Conservation (phyloP, 2,329 filamentous ascomycete species). For the Aureobasidium subglaciale region DNA sequence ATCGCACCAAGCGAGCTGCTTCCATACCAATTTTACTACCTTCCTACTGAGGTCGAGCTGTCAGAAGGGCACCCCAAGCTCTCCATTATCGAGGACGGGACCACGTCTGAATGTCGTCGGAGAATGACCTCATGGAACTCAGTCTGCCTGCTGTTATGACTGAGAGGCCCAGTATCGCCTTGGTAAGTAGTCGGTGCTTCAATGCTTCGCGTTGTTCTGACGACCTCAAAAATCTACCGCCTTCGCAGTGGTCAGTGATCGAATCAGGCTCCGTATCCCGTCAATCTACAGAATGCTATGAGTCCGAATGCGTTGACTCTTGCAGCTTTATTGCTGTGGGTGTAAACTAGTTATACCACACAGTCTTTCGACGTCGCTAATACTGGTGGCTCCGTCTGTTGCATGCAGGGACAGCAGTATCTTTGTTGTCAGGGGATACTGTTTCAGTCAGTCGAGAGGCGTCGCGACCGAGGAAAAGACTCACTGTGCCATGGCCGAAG, state of each 20-base stretch:
- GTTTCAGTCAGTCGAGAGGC: neutral
- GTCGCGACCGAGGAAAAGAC: neutral
- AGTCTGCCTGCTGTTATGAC: too few species aligned
- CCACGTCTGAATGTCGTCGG: too few species aligned
- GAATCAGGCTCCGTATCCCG: neutral
- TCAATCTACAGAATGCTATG: constrained; percentile 2
- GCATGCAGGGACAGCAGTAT: neutral
- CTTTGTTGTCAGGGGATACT: constrained; percentile 3
- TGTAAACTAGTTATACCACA: constrained; percentile 6
- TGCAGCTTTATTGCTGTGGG: neutral
- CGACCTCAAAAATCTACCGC: neutral
- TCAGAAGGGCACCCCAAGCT: too few species aligned
- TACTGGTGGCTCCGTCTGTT: too few species aligned
- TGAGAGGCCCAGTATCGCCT: constrained; percentile 52
- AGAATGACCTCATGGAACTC: too few species aligned
- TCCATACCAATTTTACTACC: too few species aligned
- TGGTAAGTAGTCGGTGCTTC: constrained; percentile 13
- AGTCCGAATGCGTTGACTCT: constrained; percentile 12
- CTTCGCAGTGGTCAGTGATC: too few species aligned
- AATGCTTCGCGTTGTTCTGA: neutral
- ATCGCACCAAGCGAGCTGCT: too few species aligned
- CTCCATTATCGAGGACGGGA: too few species aligned
- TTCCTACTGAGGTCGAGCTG: too few species aligned
- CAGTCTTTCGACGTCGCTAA: neutral
- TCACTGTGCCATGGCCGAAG: constrained; percentile 40